phyloP scores from a whole-genome alignment of 2,329 filamentous ascomycete species.

The Ceratocystis cacaofunesta region DNA sequence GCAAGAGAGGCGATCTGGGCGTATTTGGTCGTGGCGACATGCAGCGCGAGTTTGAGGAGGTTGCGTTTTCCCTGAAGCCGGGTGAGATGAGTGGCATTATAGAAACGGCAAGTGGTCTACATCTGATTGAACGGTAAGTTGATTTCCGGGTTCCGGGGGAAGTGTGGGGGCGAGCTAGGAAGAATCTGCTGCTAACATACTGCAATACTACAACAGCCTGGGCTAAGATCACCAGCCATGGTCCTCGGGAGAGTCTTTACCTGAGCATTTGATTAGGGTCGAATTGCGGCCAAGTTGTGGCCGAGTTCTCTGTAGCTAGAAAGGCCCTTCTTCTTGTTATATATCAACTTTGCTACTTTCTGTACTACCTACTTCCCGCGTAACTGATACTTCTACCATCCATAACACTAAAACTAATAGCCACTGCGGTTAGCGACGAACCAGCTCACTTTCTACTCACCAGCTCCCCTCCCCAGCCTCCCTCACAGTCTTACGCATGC shows the following conservation, averaged over 20 bases:
- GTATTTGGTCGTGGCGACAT: slow-evolving; percentile 92
- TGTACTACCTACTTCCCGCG: background rate
- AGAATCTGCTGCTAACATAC: background rate
- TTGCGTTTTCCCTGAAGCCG: slow-evolving; percentile 75
- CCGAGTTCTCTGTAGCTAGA: background rate
- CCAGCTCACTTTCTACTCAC: background rate
- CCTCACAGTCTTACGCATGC: background rate
- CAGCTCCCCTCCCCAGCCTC: background rate
- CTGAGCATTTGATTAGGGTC: no score
- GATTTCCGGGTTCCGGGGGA: background rate
- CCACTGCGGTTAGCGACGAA: background rate
- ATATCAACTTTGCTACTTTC: background rate
- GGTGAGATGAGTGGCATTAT: slow-evolving; percentile 78
- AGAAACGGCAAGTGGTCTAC: slow-evolving; percentile 83
- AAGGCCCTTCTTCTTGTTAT: background rate
- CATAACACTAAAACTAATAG: background rate
- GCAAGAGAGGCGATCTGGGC: slow-evolving; percentile 86
- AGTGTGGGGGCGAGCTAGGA: background rate
- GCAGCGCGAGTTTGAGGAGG: slow-evolving; percentile 98
- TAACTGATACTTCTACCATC: background rate
- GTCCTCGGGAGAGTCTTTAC: no score
- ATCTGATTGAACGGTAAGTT: slow-evolving; percentile 80
- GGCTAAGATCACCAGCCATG: background rate
- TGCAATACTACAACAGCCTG: background rate
- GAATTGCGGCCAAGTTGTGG: background rate